Evolutionary conservation across 345 rosid species (phyloP).

Genomic region (Bruguiera parviflora): DNA sequence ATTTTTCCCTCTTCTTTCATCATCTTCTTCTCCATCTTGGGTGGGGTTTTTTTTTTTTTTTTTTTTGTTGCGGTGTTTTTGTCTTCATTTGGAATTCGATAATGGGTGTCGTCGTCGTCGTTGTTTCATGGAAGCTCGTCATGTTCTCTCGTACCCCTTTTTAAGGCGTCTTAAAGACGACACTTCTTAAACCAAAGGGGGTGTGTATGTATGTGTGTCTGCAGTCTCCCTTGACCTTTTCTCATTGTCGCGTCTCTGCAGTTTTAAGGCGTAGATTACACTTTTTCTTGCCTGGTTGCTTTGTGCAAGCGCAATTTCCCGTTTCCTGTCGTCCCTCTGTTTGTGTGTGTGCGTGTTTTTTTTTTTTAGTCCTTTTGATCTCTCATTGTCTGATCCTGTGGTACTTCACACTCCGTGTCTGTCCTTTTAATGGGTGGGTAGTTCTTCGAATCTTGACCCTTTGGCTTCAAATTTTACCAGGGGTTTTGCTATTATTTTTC

Average conservation of each 20-base stretch:
- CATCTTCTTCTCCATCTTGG: not conserved
- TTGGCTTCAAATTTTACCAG: slow-evolving; percentile 12
- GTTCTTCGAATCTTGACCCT: slow-evolving; percentile 9
- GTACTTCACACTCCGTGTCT: not conserved
- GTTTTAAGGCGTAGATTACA: slow-evolving; percentile 5
- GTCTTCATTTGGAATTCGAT: too few species aligned
- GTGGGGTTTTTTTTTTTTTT: not conserved
- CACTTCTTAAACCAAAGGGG: too few species aligned
- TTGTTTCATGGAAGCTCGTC: too few species aligned
- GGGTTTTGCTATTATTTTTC: slow-evolving; percentile 5
- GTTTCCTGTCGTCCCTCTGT: too few species aligned
- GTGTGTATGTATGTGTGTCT: too few species aligned
- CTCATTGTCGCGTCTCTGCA: not conserved
- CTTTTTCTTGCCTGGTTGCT: not conserved
- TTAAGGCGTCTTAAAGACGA: too few species aligned
- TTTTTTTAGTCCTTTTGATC: not conserved
- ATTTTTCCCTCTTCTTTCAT: not conserved
- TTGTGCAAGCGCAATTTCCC: too few species aligned
- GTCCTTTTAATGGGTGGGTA: not conserved
- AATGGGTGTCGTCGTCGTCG: too few species aligned
- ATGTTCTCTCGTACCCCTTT: too few species aligned
- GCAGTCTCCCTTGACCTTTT: not conserved
- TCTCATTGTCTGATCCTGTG: not conserved
- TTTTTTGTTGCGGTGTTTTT: too few species aligned
- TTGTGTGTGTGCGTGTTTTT: too few species aligned